Base-by-base conservation (phyloP, 2,329 filamentous ascomycete genomes). In the Cryoendolithus antarcticus region DNA sequence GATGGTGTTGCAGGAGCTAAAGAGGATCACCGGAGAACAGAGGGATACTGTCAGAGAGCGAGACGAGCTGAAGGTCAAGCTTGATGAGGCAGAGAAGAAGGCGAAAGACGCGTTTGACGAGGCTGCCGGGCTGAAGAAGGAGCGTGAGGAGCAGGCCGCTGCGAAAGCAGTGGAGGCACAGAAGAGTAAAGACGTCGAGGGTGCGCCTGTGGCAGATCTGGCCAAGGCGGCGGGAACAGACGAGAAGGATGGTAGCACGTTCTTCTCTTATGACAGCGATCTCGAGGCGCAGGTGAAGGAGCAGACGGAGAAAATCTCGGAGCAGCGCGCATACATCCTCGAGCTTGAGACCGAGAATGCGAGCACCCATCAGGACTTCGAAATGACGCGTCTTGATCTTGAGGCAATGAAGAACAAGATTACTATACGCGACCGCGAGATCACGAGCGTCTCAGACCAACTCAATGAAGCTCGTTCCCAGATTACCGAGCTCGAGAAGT, bases 1-100 rank as follows among this genome's bases (percentile, higher is more conserved):
- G 52, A 93, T 98, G 83, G 79, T 93, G 3, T 80, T 93, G 74
- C 82, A 93, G 34, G 91, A 98, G 61, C 69, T 95, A 41, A 95
- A 93, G 63, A 73, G 86, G 9, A 77, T 96, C 0, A 82, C 86
- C 0, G 72, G 74, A 3, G 54, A 59, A 42, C 48, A 55, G 30
- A 43, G 48, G 27, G 45, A 50, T 9, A 41, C 48, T 6, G 45
- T 51, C 4, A 56, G 52, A 33, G 88, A 96, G 55, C 80, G 82
- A 43, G 85, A 94, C 44, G 75, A 77, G 10, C 69, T 82, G 44
- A 89, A 86, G 59, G 82, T 80, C 61, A 86, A 83, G 58, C 65
- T 78, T 2, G 75, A 82, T n/a, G 75, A 80, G 35, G 67, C 72
- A 0, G 75, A 86, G 46, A 74, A 79, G 54, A 72, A 74, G 37